Percentiles rank a stretch among this genome's conserved stretches.
Evolutionary conservation across 2,329 filamentous ascomycete species (phyloP).

Genomic region (Penicillium sp.): DNA sequence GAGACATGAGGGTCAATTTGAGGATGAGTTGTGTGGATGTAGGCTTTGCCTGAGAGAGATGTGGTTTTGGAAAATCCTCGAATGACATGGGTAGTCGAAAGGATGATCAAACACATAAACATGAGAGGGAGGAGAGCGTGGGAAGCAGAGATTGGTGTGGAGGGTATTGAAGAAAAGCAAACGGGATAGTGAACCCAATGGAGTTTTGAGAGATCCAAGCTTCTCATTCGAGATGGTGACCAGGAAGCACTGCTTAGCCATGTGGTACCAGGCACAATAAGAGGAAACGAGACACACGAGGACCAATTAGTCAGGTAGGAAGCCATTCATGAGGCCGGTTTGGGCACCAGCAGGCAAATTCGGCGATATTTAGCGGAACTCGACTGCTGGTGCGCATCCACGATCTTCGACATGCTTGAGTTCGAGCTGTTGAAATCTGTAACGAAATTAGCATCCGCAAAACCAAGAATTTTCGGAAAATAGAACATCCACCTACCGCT

Average conservation of each 20-base stretch:
- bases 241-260: constrained; percentile 10
- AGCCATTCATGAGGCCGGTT: neutral
- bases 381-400: constrained; percentile 75
- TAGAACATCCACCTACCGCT: constrained; percentile 61
- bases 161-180: constrained; percentile 1
- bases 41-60: constrained; percentile 6
- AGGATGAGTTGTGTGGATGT: constrained; percentile 4
- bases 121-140: neutral
- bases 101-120: neutral
- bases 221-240: neutral
- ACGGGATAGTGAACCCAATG: neutral
- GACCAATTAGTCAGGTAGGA: neutral
- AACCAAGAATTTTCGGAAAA: neutral
- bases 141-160: neutral
- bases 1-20: constrained; percentile 21
- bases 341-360: constrained; percentile 13
- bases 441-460: constrained; percentile 7
- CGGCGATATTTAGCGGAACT: constrained; percentile 62
- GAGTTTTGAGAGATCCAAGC: neutral
- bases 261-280: neutral
- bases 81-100: neutral
- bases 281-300: neutral
- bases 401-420: constrained; percentile 76
- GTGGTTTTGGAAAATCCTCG: neutral
- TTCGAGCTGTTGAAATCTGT: constrained; percentile 83